These are phyloP conservation scores for Wallemia mellicola DNA, from an alignment of 1,284 basidiomycete species.

Conservation along the genomic window DNA sequence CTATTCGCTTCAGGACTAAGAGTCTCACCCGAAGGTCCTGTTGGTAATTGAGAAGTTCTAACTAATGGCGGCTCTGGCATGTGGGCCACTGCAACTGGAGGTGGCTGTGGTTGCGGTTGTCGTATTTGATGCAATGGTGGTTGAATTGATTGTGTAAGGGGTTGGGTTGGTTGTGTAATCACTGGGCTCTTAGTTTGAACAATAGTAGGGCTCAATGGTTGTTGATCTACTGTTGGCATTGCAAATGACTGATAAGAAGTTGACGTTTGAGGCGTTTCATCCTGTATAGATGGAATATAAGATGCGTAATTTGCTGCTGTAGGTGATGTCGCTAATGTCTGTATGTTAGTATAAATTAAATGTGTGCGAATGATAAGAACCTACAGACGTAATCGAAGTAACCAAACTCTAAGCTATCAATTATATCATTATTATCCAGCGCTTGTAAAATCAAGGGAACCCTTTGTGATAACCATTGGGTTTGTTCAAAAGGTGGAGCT, in stretches of 20 bases:
- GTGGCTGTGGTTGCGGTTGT: neutral
- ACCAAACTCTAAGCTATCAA: constrained; percentile 35
- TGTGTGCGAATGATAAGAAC: neutral
- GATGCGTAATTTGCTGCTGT: neutral
- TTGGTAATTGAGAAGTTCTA: constrained; percentile 6
- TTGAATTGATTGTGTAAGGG: neutral
- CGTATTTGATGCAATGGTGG: neutral
- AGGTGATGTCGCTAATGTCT: too few species aligned
- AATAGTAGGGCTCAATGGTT: neutral
- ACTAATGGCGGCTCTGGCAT: constrained; percentile 18
- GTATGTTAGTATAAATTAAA: too few species aligned
- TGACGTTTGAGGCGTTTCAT: neutral
- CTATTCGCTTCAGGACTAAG: constrained; percentile 5
- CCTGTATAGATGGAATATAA: neutral
- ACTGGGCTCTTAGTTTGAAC: neutral
- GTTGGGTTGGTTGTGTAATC: neutral
- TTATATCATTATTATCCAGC: constrained; percentile 14
- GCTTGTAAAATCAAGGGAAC: neutral
- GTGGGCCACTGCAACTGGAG: constrained; percentile 18
- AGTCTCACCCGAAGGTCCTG: neutral
- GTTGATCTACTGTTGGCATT: neutral
- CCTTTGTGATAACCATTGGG: neutral
- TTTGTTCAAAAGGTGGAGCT: neutral
- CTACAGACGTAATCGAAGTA: constrained; percentile 21
- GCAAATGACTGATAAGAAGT: neutral